phyloP scores from a whole-genome alignment of 2,329 filamentous ascomycete species.

The Ceratocystis huliohia region DNA sequence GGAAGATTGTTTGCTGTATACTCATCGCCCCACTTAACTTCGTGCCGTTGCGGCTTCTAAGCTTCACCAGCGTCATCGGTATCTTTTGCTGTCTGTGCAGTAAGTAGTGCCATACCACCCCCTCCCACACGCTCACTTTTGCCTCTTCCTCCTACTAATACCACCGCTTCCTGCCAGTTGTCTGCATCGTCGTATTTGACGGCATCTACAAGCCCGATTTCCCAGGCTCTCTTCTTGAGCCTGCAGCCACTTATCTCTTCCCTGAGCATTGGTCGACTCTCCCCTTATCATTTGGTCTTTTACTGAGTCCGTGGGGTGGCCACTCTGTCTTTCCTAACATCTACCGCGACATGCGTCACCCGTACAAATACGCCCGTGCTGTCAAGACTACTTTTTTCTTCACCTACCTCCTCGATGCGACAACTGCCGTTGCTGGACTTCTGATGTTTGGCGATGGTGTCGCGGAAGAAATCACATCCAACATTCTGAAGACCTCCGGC shows the following conservation, averaged over 20 bases:
- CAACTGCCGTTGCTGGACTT: slow-evolving; percentile 70
- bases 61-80: slow-evolving; percentile 84
- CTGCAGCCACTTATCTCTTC: slow-evolving; percentile 67
- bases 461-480: slow-evolving; percentile 77
- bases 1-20: slow-evolving; percentile 75
- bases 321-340: slow-evolving; percentile 69
- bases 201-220: slow-evolving; percentile 68
- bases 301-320: slow-evolving; percentile 63
- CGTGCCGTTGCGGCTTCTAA: slow-evolving; percentile 68
- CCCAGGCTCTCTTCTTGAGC: slow-evolving; percentile 73
- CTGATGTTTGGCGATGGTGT: slow-evolving; percentile 94
- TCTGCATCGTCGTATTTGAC: slow-evolving; percentile 70
- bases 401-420: slow-evolving; percentile 71
- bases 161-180: slow-evolving; percentile 41
- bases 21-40: slow-evolving; percentile 74
- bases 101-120: slow-evolving; percentile 36
- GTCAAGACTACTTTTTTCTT: slow-evolving; percentile 74
- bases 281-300: slow-evolving; percentile 74
- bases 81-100: slow-evolving; percentile 81
- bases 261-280: slow-evolving; percentile 77
- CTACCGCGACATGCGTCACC: slow-evolving; percentile 55
- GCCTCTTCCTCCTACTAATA: no score
- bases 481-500: slow-evolving; percentile 61
- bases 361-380: slow-evolving; percentile 63
- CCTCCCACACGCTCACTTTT: no score